phyloP scores from a whole-genome alignment of 2,329 filamentous ascomycete genomes.

The Fusarium oligoseptatum region DNA sequence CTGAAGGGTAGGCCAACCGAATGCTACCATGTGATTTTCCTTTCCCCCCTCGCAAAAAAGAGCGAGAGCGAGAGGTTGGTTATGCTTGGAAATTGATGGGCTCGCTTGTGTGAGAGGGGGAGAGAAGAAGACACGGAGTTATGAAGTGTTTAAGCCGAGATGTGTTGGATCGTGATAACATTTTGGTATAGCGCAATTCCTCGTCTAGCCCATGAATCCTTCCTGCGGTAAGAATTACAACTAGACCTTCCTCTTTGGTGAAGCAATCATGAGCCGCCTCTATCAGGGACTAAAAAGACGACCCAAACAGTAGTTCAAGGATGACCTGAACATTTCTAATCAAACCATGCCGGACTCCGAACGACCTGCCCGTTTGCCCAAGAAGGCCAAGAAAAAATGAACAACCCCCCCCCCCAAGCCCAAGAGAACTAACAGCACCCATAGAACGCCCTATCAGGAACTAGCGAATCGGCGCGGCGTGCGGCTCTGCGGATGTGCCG shows the following conservation, averaged over 20 bases:
- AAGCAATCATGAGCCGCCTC: background rate
- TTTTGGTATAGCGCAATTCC: background rate
- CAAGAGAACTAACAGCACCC: background rate
- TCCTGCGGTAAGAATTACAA: background rate
- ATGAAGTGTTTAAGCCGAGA: background rate
- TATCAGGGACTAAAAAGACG: background rate
- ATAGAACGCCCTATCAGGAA: background rate
- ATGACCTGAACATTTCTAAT: background rate
- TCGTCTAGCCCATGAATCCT: background rate
- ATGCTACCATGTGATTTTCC: slow-evolving; percentile 2
- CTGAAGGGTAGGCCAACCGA: background rate
- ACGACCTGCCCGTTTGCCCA: background rate
- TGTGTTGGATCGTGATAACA: background rate
- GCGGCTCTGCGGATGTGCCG: slow-evolving; percentile 25
- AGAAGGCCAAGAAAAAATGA: background rate
- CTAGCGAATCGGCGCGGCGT: background rate
- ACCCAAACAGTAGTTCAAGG: background rate
- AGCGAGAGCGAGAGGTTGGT: background rate
- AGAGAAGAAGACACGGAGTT: background rate
- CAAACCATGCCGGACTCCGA: slow-evolving; percentile 11
- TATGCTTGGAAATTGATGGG: background rate
- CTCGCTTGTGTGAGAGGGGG: background rate
- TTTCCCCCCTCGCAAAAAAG: background rate
- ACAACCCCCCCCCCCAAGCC: background rate
- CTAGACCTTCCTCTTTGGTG: slow-evolving; percentile 1